Evolutionary conservation across 2,329 filamentous ascomycete genomes (phyloP).

Genomic region (Cladosporium sp.): DNA sequence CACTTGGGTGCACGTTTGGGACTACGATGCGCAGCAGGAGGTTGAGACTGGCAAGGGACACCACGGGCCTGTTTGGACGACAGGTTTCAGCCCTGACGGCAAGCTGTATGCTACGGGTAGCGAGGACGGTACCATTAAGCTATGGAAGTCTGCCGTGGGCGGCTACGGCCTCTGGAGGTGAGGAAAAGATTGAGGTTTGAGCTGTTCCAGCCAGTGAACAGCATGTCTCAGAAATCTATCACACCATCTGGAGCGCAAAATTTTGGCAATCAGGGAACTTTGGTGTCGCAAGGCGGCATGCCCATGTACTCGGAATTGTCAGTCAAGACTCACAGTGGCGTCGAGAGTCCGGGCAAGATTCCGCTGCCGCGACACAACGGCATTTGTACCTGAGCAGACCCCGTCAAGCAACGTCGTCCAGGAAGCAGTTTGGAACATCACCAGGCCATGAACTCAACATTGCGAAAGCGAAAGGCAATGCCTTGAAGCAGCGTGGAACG

Average conservation of each 20-base stretch:
- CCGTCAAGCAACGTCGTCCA: background rate
- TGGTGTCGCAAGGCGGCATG: background rate
- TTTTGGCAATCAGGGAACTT: too few species aligned
- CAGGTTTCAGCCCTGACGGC: constrained; percentile 90
- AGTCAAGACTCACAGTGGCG: background rate
- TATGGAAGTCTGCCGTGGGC: constrained; percentile 71
- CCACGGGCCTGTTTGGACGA: constrained; percentile 95
- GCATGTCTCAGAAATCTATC: background rate
- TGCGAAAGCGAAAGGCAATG: background rate
- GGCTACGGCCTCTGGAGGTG: constrained; percentile 68
- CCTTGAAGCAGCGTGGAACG: background rate
- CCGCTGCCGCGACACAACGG: background rate
- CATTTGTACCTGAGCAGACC: background rate
- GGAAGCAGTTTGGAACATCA: background rate
- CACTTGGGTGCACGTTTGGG: constrained; percentile 95
- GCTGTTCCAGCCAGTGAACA: background rate
- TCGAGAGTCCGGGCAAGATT: background rate
- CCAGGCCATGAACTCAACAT: background rate
- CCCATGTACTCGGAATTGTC: background rate
- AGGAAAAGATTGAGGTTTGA: constrained; percentile 10
- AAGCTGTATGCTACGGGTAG: constrained; percentile 96
- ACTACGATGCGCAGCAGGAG: constrained; percentile 80
- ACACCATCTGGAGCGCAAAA: background rate
- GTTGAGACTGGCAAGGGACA: constrained; percentile 95
- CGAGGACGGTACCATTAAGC: constrained; percentile 95